These are phyloP conservation scores for Trichoderma orchidacearum DNA, from an alignment of 495 filamentous ascomycete genomes.

Conservation along the genomic window DNA sequence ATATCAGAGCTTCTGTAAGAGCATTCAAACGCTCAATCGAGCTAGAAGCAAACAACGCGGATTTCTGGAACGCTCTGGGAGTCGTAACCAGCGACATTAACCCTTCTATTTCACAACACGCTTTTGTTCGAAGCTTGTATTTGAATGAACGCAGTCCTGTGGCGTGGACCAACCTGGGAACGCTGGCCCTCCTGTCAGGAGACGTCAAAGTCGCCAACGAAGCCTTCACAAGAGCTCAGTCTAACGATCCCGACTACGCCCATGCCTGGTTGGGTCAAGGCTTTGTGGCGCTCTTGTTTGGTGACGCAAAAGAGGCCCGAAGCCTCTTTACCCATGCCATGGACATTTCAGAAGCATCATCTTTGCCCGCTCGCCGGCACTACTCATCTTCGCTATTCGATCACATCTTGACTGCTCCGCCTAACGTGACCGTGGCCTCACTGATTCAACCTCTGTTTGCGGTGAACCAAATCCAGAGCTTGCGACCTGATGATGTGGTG, in stretches of 20 bases:
- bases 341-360: slow-evolving; percentile 72
- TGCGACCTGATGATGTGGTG: slow-evolving; percentile 50
- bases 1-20: slow-evolving; percentile 68
- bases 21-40: slow-evolving; percentile 98
- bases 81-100: slow-evolving; percentile 77
- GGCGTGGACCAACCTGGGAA: slow-evolving; percentile 82
- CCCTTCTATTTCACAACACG: slow-evolving; percentile 80
- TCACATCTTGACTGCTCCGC: slow-evolving; percentile 42
- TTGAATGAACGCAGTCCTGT: slow-evolving; percentile 78
- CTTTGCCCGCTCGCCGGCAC: slow-evolving; percentile 54
- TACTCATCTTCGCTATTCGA: slow-evolving; percentile 73
- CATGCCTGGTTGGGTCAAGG: slow-evolving; percentile 93
- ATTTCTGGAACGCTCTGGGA: slow-evolving; percentile 96
- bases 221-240: slow-evolving; percentile 82
- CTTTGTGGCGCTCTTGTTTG: slow-evolving; percentile 61
- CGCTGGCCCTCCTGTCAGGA: slow-evolving; percentile 71
- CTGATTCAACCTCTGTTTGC: slow-evolving; percentile 67
- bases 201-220: slow-evolving; percentile 75
- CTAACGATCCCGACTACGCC: slow-evolving; percentile 81
- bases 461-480: slow-evolving; percentile 61
- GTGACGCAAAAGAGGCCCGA: slow-evolving; percentile 60
- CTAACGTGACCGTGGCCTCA: slow-evolving; percentile 43
- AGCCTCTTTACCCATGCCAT: slow-evolving; percentile 89
- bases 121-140: slow-evolving; percentile 82
- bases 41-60: slow-evolving; percentile 82